Percentiles rank a stretch among this genome's conserved stretches.
Evolutionary conservation across 495 filamentous ascomycete species (phyloP).

Genomic region (Penicillium nucicola): DNA sequence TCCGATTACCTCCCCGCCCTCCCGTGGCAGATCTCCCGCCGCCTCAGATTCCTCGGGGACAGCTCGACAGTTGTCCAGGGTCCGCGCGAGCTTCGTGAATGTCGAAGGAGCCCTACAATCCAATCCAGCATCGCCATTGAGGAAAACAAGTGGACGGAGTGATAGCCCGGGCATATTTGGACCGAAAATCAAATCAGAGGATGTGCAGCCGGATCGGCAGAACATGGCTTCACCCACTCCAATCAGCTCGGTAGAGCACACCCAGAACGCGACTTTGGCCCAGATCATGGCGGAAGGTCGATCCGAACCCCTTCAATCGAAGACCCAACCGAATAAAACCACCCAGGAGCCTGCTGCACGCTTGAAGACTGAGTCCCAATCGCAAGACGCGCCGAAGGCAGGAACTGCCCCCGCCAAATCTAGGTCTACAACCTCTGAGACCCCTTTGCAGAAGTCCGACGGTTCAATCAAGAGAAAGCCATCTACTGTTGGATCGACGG

Average conservation of each 20-base stretch:
- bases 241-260: slow-evolving; percentile 12
- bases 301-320: neutral
- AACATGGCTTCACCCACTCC: slow-evolving; percentile 29
- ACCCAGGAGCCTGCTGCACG: slow-evolving; percentile 3
- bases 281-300: slow-evolving; percentile 6
- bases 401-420: slow-evolving; percentile 10
- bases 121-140: slow-evolving; percentile 31
- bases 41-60: slow-evolving; percentile 41
- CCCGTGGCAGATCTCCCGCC: slow-evolving; percentile 71
- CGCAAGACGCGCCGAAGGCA: slow-evolving; percentile 17
- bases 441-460: slow-evolving; percentile 20
- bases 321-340: slow-evolving; percentile 1
- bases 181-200: slow-evolving; percentile 34
- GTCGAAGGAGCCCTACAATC: slow-evolving; percentile 54
- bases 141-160: slow-evolving; percentile 33
- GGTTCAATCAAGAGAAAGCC: slow-evolving; percentile 36
- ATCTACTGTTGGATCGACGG: slow-evolving; percentile 36
- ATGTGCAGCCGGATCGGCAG: slow-evolving; percentile 28
- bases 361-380: slow-evolving; percentile 1
- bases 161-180: slow-evolving; percentile 32
- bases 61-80: slow-evolving; percentile 67
- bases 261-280: slow-evolving; percentile 14
- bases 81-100: slow-evolving; percentile 80
- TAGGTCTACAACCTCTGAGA: slow-evolving; percentile 7
- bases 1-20: slow-evolving; percentile 55